Conservation (phyloP, 1,284 basidiomycete genomes). For the Ceratobasidium sp. region DNA sequence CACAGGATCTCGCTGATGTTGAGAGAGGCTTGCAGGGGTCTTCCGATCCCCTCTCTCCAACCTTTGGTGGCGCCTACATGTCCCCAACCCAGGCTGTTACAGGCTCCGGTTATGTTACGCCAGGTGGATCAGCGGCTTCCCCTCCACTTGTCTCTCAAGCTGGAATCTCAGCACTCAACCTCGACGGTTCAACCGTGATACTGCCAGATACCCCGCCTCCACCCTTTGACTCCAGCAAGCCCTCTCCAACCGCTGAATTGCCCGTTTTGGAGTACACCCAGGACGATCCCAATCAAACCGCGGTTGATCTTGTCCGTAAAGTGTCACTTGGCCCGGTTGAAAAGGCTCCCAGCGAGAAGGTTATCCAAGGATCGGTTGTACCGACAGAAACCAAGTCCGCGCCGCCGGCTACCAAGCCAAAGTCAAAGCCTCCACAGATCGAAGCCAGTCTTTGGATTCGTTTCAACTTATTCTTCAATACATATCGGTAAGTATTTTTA, state of each 20-base stretch:
- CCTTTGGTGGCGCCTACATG: slow-evolving; percentile 21
- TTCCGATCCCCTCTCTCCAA: slow-evolving; percentile 42
- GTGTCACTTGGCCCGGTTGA: slow-evolving; percentile 35
- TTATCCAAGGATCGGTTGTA: slow-evolving; percentile 32
- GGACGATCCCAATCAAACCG: background rate
- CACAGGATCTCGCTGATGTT: slow-evolving; percentile 18
- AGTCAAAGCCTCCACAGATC: slow-evolving; percentile 57
- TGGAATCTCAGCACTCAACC: slow-evolving; percentile 34
- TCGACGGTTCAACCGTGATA: slow-evolving; percentile 12
- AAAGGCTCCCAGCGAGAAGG: slow-evolving; percentile 34
- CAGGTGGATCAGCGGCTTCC: background rate
- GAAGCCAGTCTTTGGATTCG: slow-evolving; percentile 70
- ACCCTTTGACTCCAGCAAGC: slow-evolving; percentile 31
- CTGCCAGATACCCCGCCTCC: slow-evolving; percentile 18
- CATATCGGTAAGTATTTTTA: slow-evolving; percentile 54
- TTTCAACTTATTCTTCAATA: slow-evolving; percentile 76
- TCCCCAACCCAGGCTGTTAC: slow-evolving; percentile 12
- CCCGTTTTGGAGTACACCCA: slow-evolving; percentile 18
- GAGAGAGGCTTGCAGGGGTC: slow-evolving; percentile 38
- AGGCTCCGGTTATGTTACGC: background rate
- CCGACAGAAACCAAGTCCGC: slow-evolving; percentile 18
- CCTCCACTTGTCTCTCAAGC: slow-evolving; percentile 29
- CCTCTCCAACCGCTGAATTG: slow-evolving; percentile 27
- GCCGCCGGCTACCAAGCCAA: slow-evolving; percentile 27
- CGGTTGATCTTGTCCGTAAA: slow-evolving; percentile 1